A percentile compares a stretch with the other conserved stretches of the same genome.
phyloP scores from a whole-genome alignment of 2,329 filamentous ascomycete genomes.

The Cladosporium sp. region DNA sequence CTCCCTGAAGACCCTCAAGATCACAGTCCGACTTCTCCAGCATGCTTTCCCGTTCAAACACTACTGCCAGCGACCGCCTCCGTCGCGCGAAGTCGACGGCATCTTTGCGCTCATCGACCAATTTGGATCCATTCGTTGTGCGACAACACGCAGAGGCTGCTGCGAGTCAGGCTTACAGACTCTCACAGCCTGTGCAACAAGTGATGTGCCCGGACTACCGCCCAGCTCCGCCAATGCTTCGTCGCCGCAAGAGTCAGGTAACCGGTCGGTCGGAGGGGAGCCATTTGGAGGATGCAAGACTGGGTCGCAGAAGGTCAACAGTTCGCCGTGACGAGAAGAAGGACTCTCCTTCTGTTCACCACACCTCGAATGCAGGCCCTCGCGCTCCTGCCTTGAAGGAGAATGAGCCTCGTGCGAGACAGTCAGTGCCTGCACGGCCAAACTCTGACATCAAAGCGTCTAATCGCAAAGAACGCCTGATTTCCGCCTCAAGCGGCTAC shows the following conservation, averaged over 20 bases:
- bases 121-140: slow-evolving; percentile 39
- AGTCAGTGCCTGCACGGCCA: background rate
- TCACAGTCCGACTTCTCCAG: background rate
- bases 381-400: background rate
- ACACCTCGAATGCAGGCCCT: background rate
- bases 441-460: slow-evolving; percentile 1
- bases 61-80: slow-evolving; percentile 26
- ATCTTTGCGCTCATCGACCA: slow-evolving; percentile 18
- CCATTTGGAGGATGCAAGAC: slow-evolving; percentile 28
- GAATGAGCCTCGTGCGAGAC: background rate
- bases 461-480: slow-evolving; percentile 17
- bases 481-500: slow-evolving; percentile 14
- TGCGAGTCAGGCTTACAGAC: slow-evolving; percentile 54
- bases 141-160: slow-evolving; percentile 57
- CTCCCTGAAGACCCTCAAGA: background rate
- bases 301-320: slow-evolving; percentile 17
- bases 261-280: slow-evolving; percentile 27
- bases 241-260: slow-evolving; percentile 21
- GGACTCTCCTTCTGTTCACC: slow-evolving; percentile 11
- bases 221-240: background rate
- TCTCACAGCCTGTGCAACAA: slow-evolving; percentile 42
- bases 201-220: background rate
- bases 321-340: slow-evolving; percentile 10
- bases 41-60: slow-evolving; percentile 31
- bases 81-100: slow-evolving; percentile 29